Conservation (phyloP, 192 early-diverging fungal genomes). For the Borealophlyctis nickersoniae region DNA sequence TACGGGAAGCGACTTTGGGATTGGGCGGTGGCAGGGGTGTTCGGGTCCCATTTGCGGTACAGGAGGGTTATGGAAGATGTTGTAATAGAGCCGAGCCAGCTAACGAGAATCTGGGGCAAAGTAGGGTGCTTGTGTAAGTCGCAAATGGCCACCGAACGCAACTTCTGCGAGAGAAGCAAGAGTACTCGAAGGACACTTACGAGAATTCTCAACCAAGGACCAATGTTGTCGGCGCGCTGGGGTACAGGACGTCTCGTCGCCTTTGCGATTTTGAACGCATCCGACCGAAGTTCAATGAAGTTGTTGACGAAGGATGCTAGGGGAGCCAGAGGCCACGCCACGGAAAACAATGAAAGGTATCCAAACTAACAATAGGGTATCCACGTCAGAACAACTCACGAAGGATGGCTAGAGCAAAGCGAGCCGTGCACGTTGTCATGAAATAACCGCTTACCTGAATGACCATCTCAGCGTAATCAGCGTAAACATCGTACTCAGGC, state of each 20-base stretch:
- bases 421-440: too few relatives aligned
- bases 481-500: conserved; percentile 78
- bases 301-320: conserved; percentile 84
- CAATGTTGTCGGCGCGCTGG: conserved; percentile 67
- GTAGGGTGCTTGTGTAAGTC: not conserved
- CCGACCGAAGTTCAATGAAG: conserved; percentile 84
- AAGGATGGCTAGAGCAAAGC: too few relatives aligned
- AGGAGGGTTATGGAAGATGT: conserved; percentile 26
- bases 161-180: too few relatives aligned
- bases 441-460: conserved; percentile 64
- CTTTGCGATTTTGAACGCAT: conserved; percentile 86
- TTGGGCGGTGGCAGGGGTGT: conserved; percentile 13
- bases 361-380: conserved; percentile 63
- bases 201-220: conserved; percentile 73
- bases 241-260: conserved; percentile 66
- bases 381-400: too few relatives aligned
- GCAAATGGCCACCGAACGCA: not conserved
- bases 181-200: conserved; percentile 24
- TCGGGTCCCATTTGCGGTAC: conserved; percentile 35
- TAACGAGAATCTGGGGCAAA: conserved; percentile 10
- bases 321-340: conserved; percentile 81
- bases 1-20: conserved; percentile 10
- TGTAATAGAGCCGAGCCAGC: conserved; percentile 29
- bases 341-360: conserved; percentile 79
- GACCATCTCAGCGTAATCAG: conserved; percentile 91